Percentiles rank a stretch among this genome's conserved stretches.
Conservation (phyloP, 73 alveolate species). For the Paramecium pentaurelia region DNA sequence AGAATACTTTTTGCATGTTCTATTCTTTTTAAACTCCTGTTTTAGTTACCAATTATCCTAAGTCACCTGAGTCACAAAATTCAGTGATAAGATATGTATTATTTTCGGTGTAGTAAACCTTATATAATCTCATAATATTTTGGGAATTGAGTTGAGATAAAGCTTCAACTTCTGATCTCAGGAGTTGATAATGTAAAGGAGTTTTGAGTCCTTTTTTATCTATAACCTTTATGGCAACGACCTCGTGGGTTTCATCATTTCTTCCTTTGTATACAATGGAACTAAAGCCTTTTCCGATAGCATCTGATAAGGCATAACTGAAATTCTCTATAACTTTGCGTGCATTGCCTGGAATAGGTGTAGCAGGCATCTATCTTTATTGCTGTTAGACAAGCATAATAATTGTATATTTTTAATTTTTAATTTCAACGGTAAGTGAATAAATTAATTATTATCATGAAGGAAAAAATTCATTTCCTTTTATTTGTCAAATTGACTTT, state of each 20-base stretch:
- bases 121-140: slow-evolving; percentile 24
- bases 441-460: neutral
- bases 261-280: slow-evolving; percentile 51
- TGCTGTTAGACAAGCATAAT: slow-evolving; percentile 16
- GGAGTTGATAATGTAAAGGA: neutral
- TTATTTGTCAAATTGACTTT: neutral
- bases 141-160: neutral
- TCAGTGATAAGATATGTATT: slow-evolving; percentile 47
- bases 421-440: slow-evolving; percentile 34
- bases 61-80: slow-evolving; percentile 55
- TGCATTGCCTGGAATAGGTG: slow-evolving; percentile 1
- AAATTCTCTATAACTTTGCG: slow-evolving; percentile 55
- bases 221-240: slow-evolving; percentile 54
- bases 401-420: neutral
- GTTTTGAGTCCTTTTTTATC: slow-evolving; percentile 52
- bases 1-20: neutral
- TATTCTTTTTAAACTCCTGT: neutral
- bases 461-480: neutral
- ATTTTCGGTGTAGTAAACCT: slow-evolving; percentile 23
- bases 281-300: slow-evolving; percentile 58
- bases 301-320: slow-evolving; percentile 43
- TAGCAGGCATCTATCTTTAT: neutral
- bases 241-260: slow-evolving; percentile 52
- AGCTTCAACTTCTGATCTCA: slow-evolving; percentile 44
- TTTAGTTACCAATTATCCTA: neutral